Conservation (phyloP, 2,329 filamentous ascomycete genomes). For the Aspergillus caelatus region DNA sequence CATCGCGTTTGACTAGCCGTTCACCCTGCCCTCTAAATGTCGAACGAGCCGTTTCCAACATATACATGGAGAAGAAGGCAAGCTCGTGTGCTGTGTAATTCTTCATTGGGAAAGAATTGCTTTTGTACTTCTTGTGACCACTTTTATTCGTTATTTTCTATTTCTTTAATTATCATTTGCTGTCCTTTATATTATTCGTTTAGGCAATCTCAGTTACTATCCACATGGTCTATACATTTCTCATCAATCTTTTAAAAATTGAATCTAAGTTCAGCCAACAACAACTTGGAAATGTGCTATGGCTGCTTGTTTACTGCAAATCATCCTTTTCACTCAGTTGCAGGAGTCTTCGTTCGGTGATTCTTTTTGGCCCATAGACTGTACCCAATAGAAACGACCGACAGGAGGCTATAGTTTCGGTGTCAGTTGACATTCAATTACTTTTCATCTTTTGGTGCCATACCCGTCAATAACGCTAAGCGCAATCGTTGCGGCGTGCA, state of each 20-base stretch:
- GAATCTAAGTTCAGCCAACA: too few species aligned
- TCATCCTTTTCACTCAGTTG: background rate
- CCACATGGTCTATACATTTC: too few species aligned
- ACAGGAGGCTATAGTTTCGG: background rate
- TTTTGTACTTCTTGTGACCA: too few species aligned
- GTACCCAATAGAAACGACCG: background rate
- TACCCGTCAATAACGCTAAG: constrained; percentile 7
- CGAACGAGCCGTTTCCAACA: too few species aligned
- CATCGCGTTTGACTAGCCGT: background rate
- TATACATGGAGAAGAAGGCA: too few species aligned
- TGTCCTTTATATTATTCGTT: too few species aligned
- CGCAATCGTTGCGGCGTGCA: background rate
- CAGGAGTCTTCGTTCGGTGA: background rate
- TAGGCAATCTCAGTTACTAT: too few species aligned
- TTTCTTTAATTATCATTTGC: too few species aligned
- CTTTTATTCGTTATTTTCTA: too few species aligned
- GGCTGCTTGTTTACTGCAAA: background rate
- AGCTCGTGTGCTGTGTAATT: too few species aligned
- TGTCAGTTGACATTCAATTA: background rate
- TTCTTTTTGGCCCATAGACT: background rate
- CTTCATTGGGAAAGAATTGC: too few species aligned
- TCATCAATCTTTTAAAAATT: background rate
- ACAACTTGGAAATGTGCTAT: too few species aligned
- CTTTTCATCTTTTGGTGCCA: background rate
- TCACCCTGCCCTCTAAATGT: background rate